Percentiles rank a stretch among this genome's conserved stretches.
Conservation (phyloP, 345 rosid species). For the Eucalyptus paniculata region DNA sequence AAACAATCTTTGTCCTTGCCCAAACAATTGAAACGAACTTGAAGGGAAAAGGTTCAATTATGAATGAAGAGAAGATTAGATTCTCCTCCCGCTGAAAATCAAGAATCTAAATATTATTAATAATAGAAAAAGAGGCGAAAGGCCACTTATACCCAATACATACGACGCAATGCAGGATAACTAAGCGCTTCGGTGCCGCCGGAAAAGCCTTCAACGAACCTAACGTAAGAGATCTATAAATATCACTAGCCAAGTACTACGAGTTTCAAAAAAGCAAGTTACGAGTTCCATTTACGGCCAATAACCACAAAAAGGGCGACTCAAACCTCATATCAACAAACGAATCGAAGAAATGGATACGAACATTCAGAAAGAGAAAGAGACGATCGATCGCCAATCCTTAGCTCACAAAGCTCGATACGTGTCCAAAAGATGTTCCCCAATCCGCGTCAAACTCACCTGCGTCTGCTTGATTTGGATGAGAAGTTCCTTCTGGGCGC, state of each 20-base stretch:
- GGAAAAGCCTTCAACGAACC: background rate
- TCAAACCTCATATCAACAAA: background rate
- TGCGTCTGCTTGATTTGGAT: constrained; percentile 53
- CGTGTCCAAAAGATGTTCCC: background rate
- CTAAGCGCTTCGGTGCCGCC: background rate
- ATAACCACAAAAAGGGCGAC: background rate
- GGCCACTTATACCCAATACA: background rate
- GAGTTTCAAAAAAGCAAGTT: background rate
- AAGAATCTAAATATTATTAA: background rate
- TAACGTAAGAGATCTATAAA: background rate
- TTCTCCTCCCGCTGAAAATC: background rate
- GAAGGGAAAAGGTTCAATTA: background rate
- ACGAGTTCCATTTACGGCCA: background rate
- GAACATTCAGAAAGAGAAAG: background rate
- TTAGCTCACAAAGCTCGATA: background rate
- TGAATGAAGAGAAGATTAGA: background rate
- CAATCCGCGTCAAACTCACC: constrained; percentile 7
- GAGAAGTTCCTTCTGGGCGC: constrained; percentile 56
- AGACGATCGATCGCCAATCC: background rate
- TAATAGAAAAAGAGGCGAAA: background rate
- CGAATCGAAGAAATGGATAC: background rate
- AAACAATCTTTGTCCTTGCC: background rate
- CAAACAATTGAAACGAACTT: background rate
- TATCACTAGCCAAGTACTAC: background rate
- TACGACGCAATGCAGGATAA: background rate